A percentile compares a stretch with the other conserved stretches of the same genome.
These are phyloP conservation scores for Plasmodium vivax DNA, from an alignment of 169 alveolate species.

Conservation along the genomic window DNA sequence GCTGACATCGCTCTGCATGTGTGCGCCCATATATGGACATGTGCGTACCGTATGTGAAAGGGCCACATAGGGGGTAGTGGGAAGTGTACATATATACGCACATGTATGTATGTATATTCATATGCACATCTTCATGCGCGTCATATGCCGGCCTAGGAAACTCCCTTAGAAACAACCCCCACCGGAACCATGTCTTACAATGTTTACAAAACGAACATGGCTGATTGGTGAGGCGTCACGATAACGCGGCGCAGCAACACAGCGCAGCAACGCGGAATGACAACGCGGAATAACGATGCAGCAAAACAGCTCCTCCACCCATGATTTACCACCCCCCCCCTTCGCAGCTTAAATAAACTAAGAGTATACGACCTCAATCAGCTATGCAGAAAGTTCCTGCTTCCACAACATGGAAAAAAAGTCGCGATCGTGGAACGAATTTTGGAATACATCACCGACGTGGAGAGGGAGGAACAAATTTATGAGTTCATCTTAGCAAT, in stretches of 20 bases:
- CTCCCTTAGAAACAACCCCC: neutral
- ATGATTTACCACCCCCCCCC: neutral
- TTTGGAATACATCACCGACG: slow-evolving; percentile 58
- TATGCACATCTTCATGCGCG: neutral
- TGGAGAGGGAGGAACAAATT: slow-evolving; percentile 72
- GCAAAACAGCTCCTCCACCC: neutral
- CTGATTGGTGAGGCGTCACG: slow-evolving; percentile 47
- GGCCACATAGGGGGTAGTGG: neutral
- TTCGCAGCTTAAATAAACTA: slow-evolving; percentile 72
- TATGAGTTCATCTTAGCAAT: slow-evolving; percentile 46
- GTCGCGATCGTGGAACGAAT: slow-evolving; percentile 63
- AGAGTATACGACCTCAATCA: slow-evolving; percentile 67
- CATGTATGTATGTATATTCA: neutral
- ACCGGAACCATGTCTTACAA: slow-evolving; percentile 57
- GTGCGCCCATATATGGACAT: slow-evolving; percentile 16
- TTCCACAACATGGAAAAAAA: slow-evolving; percentile 74
- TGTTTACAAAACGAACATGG: slow-evolving; percentile 58
- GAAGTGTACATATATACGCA: neutral
- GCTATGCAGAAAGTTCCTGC: slow-evolving; percentile 56
- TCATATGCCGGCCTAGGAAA: neutral
- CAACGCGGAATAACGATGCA: neutral
- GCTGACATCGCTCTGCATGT: slow-evolving; percentile 1
- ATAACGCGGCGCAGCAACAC: neutral
- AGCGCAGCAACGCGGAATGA: neutral
- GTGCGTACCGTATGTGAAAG: neutral